Conservation (phyloP, 1,139 yeast species). For the Taphrina deformans region DNA sequence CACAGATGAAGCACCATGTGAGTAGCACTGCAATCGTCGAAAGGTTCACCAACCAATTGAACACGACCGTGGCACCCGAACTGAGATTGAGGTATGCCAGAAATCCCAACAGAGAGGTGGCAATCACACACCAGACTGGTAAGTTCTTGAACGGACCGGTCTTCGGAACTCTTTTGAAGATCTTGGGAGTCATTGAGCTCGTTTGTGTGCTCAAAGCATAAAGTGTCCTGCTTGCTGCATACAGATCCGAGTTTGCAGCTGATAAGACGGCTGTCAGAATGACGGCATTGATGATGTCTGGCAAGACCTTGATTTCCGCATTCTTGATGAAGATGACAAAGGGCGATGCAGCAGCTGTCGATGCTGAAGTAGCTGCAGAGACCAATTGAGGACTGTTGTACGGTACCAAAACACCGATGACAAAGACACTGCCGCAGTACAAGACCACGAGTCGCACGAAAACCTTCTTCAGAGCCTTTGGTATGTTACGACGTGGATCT, state of each 20-base stretch:
- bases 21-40: conserved; percentile 61
- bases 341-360: conserved; percentile 60
- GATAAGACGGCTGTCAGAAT: conserved; percentile 67
- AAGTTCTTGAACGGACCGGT: conserved; percentile 51
- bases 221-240: conserved; percentile 60
- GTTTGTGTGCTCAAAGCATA: conserved; percentile 57
- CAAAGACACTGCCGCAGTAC: conserved; percentile 74
- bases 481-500: conserved; percentile 79
- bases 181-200: conserved; percentile 59
- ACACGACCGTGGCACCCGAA: conserved; percentile 65
- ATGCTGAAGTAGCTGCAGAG: conserved; percentile 45
- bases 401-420: conserved; percentile 65
- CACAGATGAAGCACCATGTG: conserved; percentile 56
- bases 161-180: conserved; percentile 57
- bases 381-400: conserved; percentile 59
- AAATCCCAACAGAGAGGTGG: conserved; percentile 50
- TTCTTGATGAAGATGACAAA: conserved; percentile 70
- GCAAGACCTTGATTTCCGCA: conserved; percentile 69
- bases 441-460: conserved; percentile 76
- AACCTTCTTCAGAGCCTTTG: conserved; percentile 79
- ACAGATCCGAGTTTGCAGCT: conserved; percentile 74
- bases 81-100: conserved; percentile 69
- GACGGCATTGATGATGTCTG: conserved; percentile 73
- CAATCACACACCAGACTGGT: conserved; percentile 56
- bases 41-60: conserved; percentile 79